These are phyloP conservation scores for Pythium coloratum DNA, from an alignment of 352 stramenopile species.

Conservation along the genomic window DNA sequence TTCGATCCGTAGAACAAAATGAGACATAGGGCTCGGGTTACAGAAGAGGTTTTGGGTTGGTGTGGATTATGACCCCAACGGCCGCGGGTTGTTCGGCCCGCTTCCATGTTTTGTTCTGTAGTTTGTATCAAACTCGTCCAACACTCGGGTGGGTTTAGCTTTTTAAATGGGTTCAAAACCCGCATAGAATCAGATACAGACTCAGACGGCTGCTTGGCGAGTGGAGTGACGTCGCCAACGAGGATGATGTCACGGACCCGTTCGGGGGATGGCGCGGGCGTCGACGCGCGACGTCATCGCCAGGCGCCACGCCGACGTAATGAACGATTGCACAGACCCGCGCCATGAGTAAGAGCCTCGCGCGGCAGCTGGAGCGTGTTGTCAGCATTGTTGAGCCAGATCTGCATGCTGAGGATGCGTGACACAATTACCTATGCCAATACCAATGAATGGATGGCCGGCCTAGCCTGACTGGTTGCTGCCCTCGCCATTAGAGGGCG, in stretches of 20 bases:
- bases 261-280: neutral
- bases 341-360: neutral
- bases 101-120: neutral
- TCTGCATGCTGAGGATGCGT: no score
- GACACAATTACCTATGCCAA: no score
- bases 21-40: neutral
- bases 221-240: neutral
- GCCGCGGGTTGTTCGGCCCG: neutral
- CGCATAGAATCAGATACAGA: neutral
- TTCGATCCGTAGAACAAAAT: no score
- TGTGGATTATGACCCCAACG: neutral
- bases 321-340: neutral
- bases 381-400: neutral
- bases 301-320: neutral
- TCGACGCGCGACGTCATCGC: neutral
- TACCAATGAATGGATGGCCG: no score
- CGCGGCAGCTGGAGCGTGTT: neutral
- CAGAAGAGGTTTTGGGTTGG: neutral
- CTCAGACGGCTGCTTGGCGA: neutral
- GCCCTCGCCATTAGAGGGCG: no score
- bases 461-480: no score
- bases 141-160: neutral
- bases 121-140: neutral
- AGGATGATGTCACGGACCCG: neutral
- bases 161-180: no score